A percentile compares a stretch with the other conserved stretches of the same genome.
Evolutionary conservation across 1,284 basidiomycete genomes (phyloP).

Genomic region (Wolfiporia cocos): DNA sequence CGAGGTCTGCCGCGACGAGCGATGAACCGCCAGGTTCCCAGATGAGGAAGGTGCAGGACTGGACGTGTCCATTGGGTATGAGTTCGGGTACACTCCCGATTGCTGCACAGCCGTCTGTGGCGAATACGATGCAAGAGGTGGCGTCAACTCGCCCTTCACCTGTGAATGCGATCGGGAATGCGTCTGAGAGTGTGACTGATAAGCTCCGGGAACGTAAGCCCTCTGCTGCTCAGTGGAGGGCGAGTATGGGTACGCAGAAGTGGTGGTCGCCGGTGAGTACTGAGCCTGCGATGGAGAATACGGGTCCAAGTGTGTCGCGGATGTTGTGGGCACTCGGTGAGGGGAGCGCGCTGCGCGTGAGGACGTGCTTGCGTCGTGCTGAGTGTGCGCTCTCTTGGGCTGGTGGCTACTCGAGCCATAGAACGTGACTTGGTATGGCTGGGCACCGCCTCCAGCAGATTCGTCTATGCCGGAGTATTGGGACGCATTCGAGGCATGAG

Average conservation of each 20-base stretch:
- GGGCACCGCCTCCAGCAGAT: conserved; percentile 27
- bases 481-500: conserved; percentile 22
- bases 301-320: conserved; percentile 49
- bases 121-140: conserved; percentile 48
- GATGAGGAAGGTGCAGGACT: conserved; percentile 50
- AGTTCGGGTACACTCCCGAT: conserved; percentile 30
- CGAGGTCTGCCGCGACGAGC: conserved; percentile 40
- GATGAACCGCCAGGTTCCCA: conserved; percentile 40
- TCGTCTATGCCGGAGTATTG: conserved; percentile 42
- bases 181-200: conserved; percentile 52
- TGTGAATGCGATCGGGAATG: conserved; percentile 58
- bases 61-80: conserved; percentile 51
- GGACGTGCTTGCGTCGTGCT: conserved; percentile 42
- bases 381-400: conserved; percentile 49
- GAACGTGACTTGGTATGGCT: conserved; percentile 61
- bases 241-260: conserved; percentile 39
- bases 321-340: conserved; percentile 39
- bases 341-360: conserved; percentile 53
- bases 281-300: conserved; percentile 61
- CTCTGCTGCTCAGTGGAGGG: conserved; percentile 42
- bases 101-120: conserved; percentile 37
- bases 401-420: conserved; percentile 44
- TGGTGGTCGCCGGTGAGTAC: conserved; percentile 52
- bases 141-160: conserved; percentile 49
- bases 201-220: conserved; percentile 27